A percentile compares a stretch with the other conserved stretches of the same genome.
Conservation (phyloP, 345 rosid genomes). For the Lepidium africanum region DNA sequence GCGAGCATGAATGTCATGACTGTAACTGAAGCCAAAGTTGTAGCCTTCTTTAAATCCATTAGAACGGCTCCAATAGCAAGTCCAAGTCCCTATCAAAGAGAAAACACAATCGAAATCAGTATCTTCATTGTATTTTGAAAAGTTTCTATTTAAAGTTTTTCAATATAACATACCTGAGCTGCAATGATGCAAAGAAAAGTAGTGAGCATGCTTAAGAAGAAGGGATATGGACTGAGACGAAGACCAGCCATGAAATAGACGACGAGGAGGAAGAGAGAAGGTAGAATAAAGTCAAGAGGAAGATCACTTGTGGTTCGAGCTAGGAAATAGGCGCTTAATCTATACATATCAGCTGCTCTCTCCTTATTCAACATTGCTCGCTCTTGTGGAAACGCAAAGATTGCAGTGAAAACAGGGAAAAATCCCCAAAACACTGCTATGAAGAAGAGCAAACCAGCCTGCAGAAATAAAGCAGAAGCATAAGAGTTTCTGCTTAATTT, state of each 20-base stretch:
- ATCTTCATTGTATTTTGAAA: too few species aligned
- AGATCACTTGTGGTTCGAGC: constrained; percentile 97
- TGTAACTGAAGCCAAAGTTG: constrained; percentile 90
- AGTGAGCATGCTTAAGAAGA: constrained; percentile 70
- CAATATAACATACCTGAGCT: constrained; percentile 56
- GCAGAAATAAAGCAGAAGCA: constrained; percentile 4
- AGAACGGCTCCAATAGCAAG: constrained; percentile 88
- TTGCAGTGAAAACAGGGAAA: constrained; percentile 94
- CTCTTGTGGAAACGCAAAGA: constrained; percentile 97
- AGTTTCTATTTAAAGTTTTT: not conserved
- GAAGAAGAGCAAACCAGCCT: constrained; percentile 93
- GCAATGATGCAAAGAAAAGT: constrained; percentile 87
- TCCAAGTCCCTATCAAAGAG: constrained; percentile 74
- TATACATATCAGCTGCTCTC: constrained; percentile 92
- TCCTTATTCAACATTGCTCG: constrained; percentile 87
- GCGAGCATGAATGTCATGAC: constrained; percentile 99
- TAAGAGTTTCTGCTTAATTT: not conserved
- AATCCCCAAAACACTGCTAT: constrained; percentile 98
- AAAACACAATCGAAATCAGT: not conserved
- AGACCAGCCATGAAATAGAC: constrained; percentile 97
- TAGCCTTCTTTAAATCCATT: constrained; percentile 92
- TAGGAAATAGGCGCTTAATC: constrained; percentile 83
- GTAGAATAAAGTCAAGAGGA: constrained; percentile 82
- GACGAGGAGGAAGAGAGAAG: constrained; percentile 72
- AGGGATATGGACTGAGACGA: constrained; percentile 51